Percentiles rank a stretch among this genome's conserved stretches.
Evolutionary conservation across 768 basidiomycete genomes (phyloP).

Genomic region (Hypholoma fasciculare): DNA sequence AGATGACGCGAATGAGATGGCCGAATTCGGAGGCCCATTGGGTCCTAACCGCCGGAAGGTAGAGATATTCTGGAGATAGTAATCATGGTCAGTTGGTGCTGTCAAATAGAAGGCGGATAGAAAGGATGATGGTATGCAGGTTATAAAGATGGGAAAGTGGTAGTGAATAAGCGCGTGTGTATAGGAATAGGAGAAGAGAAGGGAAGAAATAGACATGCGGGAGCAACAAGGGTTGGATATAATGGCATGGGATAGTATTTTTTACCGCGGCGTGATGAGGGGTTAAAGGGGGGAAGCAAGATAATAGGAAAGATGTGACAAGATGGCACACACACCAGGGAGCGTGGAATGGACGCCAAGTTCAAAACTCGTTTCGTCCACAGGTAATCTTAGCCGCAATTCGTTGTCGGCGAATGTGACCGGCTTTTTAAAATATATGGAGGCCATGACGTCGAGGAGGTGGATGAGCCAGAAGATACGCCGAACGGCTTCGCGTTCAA

Average conservation of each 20-base stretch:
- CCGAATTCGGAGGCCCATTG: constrained; percentile 73
- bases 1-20: constrained; percentile 68
- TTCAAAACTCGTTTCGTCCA: constrained; percentile 82
- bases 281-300: constrained; percentile 16
- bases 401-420: constrained; percentile 44
- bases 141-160: constrained; percentile 10
- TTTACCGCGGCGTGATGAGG: constrained; percentile 11
- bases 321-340: constrained; percentile 40
- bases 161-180: constrained; percentile 21
- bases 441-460: constrained; percentile 52
- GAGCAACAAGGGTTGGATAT: constrained; percentile 13
- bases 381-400: constrained; percentile 66
- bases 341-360: constrained; percentile 59
- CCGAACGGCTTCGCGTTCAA: constrained; percentile 78
- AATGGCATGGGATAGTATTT: constrained; percentile 17
- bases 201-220: constrained; percentile 18
- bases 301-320: constrained; percentile 11
- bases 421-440: constrained; percentile 47
- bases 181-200: constrained; percentile 18
- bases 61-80: constrained; percentile 60
- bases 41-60: constrained; percentile 59
- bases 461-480: constrained; percentile 82
- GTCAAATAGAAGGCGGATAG: constrained; percentile 18
- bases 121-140: constrained; percentile 12
- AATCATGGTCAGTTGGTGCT: constrained; percentile 11